A percentile compares a stretch with the other conserved stretches of the same genome.
Evolutionary conservation across 2,329 filamentous ascomycete species (phyloP).

Genomic region (Hymenoscyphus salicellus): DNA sequence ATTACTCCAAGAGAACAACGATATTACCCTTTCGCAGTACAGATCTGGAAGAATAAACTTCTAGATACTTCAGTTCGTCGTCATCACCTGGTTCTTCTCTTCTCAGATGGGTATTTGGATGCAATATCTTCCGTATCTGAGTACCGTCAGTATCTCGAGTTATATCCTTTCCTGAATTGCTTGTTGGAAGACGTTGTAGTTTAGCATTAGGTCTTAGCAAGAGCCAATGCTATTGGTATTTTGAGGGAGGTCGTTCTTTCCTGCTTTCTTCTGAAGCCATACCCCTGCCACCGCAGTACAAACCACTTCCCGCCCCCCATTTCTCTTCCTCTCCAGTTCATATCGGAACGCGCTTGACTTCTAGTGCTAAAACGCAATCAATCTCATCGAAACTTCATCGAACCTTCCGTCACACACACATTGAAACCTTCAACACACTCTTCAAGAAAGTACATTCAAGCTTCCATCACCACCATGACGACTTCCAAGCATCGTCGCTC

Average conservation of each 20-base stretch:
- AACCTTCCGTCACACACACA: neutral
- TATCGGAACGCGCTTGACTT: neutral
- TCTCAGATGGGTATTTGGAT: too few relatives aligned
- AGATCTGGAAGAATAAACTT: too few relatives aligned
- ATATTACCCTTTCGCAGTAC: too few relatives aligned
- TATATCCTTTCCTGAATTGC: too few relatives aligned
- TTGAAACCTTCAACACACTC: neutral
- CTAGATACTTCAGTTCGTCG: too few relatives aligned
- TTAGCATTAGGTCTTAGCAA: neutral
- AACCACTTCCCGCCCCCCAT: neutral
- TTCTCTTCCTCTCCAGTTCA: slow-evolving; percentile 3
- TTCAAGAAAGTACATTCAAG: slow-evolving; percentile 1
- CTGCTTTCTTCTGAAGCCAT: neutral
- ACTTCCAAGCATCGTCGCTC: slow-evolving; percentile 14
- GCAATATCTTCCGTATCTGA: too few relatives aligned
- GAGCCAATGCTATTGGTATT: neutral
- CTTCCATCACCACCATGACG: slow-evolving; percentile 7
- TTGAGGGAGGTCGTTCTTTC: neutral
- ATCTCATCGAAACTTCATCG: neutral
- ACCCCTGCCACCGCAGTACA: too few relatives aligned
- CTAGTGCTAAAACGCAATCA: neutral
- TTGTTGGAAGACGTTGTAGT: neutral
- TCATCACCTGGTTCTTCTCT: too few relatives aligned
- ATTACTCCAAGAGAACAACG: too few relatives aligned
- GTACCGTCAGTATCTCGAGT: too few relatives aligned